Evolutionary conservation across 2,329 filamentous ascomycete species (phyloP), one percentile per base, ranked within the genome.

Genomic region (Botrytis cinerea): DNA sequence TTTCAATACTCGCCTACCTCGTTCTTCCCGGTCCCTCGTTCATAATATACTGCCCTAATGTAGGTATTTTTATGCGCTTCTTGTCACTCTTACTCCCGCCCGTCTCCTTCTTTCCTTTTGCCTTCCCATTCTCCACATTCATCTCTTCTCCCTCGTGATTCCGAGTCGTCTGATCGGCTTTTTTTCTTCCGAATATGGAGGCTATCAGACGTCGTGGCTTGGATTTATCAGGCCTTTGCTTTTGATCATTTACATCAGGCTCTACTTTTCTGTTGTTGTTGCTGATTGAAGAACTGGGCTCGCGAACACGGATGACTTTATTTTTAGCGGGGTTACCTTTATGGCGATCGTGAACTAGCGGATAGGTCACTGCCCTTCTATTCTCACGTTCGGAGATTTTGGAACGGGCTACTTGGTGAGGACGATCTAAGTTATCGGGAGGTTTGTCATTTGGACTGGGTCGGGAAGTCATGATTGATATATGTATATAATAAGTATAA

Each of bases 261-360:
- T 32, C 16, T 28, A 0, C 18, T 16, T 2, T n/a, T 32, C 7
- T 32, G 16, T 32, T 18, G 20, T 32, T 20, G n/a, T 18, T 57
- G 16, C 54, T 57, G 16, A 14, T 57, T 18, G 16, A 32, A 32
- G 14, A 0, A 9, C 1, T 1, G 16, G 6, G 54, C 14, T 20
- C 2, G 28, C 2, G 16, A 20, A 20, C 7, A 32, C 28, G 8
- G 0, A 5, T 6, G 25, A 14, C 18, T 59, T 20, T 20, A 1
- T 32, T 4, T 59, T 2, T 10, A 32, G 3, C 16, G 6, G 14
- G n/a, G 16, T 10, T 20, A 4, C 2, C 6, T 32, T 32, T 5
- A 0, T 0, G 10, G 8, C 7, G 16, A 32, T 32, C 25, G 14
- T 28, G 2, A 8, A 3, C 14, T 7, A 4, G 35, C 4, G 35